Evolutionary conservation across 2,329 filamentous ascomycete species (phyloP).

Genomic region (Cladosporium sp.): DNA sequence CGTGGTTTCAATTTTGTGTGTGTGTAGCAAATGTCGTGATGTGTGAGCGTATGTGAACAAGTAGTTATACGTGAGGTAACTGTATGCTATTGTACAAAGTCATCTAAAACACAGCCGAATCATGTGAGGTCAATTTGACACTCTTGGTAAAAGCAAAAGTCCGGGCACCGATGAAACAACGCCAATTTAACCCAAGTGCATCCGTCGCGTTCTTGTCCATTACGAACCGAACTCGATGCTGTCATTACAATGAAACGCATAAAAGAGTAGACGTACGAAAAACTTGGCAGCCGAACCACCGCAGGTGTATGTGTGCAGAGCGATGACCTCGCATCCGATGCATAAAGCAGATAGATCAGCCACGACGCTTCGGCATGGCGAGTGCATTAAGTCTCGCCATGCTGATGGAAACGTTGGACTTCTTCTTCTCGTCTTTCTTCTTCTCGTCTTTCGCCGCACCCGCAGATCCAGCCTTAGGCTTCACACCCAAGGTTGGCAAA

Average conservation of each 20-base stretch:
- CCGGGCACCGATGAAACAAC: background rate
- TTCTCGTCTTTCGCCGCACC: conserved; percentile 1
- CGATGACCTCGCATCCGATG: background rate
- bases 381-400: conserved; percentile 29
- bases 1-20: no score
- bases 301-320: background rate
- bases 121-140: background rate
- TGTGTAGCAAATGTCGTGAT: no score
- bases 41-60: background rate
- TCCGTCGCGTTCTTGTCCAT: background rate
- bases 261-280: background rate
- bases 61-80: background rate
- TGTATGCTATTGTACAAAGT: conserved; percentile 5
- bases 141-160: background rate
- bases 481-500: conserved; percentile 29
- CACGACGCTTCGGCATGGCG: conserved; percentile 28
- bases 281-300: background rate
- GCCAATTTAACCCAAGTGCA: background rate
- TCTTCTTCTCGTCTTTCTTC: conserved; percentile 14
- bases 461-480: conserved; percentile 24
- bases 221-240: background rate
- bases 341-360: background rate
- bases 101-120: background rate
- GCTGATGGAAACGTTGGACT: conserved; percentile 25
- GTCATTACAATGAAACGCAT: conserved; percentile 3